Base-by-base conservation (phyloP, 2,329 filamentous ascomycete genomes). In the Lizonia empirigonia region DNA sequence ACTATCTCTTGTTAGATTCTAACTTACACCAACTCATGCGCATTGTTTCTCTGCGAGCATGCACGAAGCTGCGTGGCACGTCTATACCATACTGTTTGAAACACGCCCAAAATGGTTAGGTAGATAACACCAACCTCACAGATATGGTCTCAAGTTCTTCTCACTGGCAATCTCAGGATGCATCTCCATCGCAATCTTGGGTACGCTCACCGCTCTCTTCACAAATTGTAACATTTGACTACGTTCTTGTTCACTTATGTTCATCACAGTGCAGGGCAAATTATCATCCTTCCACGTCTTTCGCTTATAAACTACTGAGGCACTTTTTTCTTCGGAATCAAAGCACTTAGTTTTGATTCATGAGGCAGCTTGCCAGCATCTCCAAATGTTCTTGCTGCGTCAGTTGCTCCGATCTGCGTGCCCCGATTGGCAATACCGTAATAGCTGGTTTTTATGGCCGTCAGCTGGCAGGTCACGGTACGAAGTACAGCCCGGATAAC, bases 1-100 rank as follows among this genome's bases (percentile, higher is more conserved):
- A 15, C 18, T 16, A 27, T 12, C 8, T n/a, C 16, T 23, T 19
- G 16, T 38, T 34, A 7, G 22, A 7, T 7, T 26, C n/a, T 16
- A 15, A n/a, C 16, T 22, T 23, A 18, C 16, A 19, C 12, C 16
- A 20, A 13, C 29, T 50, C 30, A 4, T 27, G 23, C 20, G 22
- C 7, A 13, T 32, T 7, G 19, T 4, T 22, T 30, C 2, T 36
- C n/a, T 8, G 29, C 9, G n/a, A 30, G 16, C 29, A 5, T 18
- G 30, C 18, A 41, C 38, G 33, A 42, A 44, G 33, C 47, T 52
- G 42, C 44, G 26, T 30, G 22, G 20, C 19, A 47, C 12, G 38
- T 38, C 27, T 47, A 46, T 33, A 52, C 37, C 15, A 34, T 46
- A 35, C 37, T 33, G 38, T 47, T 27, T 52, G 49, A 52, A 52